These are phyloP conservation scores for Lactarius psammicola DNA, from an alignment of 768 basidiomycete genomes.

Conservation along the genomic window DNA sequence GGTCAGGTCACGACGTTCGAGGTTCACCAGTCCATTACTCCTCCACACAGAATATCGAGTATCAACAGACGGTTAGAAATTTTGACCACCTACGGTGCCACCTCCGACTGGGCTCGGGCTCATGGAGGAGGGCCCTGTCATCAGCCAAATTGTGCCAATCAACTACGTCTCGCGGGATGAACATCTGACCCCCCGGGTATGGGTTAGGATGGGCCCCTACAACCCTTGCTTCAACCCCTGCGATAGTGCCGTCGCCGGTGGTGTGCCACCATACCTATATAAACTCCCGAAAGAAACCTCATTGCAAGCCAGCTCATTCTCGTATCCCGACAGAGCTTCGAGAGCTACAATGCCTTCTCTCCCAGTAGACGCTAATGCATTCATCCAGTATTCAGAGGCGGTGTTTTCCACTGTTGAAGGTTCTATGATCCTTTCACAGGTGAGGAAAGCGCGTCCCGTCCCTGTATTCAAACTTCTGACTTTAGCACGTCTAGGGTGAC, in stretches of 20 bases:
- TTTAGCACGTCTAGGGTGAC: not conserved
- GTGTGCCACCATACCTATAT: not conserved
- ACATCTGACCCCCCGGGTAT: not conserved
- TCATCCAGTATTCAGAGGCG: not conserved
- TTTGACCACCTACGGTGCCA: not conserved
- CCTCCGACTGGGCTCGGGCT: not conserved
- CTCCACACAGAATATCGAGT: not conserved
- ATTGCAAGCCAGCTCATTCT: not conserved
- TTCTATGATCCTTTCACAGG: not conserved
- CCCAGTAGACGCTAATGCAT: not conserved
- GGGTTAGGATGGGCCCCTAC: not conserved
- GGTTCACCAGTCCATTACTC: not conserved
- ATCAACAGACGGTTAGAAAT: not conserved
- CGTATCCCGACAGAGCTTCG: not conserved
- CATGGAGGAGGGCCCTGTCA: not conserved
- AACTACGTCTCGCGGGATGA: not conserved
- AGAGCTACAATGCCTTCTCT: not conserved
- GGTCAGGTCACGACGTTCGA: not conserved
- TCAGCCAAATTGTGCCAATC: not conserved
- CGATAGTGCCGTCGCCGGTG: not conserved
- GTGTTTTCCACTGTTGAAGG: not conserved
- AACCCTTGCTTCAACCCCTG: not conserved
- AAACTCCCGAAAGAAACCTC: not conserved
- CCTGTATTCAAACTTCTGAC: not conserved
- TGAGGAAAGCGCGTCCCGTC: not conserved